Base-by-base conservation (phyloP, 352 stramenopile genomes). In the Blastocystis sp. region DNA sequence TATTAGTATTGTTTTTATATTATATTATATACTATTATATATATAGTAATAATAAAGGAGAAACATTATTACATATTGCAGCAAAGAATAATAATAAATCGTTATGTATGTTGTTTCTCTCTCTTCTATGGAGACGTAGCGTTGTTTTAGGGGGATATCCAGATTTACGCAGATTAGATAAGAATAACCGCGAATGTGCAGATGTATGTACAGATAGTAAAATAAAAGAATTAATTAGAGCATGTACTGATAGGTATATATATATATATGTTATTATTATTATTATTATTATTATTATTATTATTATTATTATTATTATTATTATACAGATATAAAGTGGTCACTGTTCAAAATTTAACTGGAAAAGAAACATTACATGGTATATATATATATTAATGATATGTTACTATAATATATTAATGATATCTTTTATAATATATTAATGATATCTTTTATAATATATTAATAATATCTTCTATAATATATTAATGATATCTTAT, bases 81-180 rank as follows among this genome's bases (percentile, higher is more conserved):
- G 52, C 39, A 10, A 16, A 7, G 37, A n/a, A n/a, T n/a, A 42
- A 42, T 27, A n/a, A 46, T n/a, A n/a, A 31, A 16, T 18, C 36
- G 11, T 41, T 62, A 9, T 39, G 39, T 18, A 62, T 62, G 52
- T 10, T 62, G 13, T 30, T 62, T 27, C 52, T 62, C 2, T 62
- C 52, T 1, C 37, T 62, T 16, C 37, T 62, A 13, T 62, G 52
- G 52, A 18, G 52, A 7, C 36, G 41, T 18, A 37, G 39, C 10
- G 40, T 62, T 1, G 27, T 62, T n/a, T 45, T 62, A 10, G 48
- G 39, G 16, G 52, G 52, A 18, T 62, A 62, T 19, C 52, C 52
- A 7, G 52, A 62, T 27, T 62, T 62, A 30, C 48, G 48, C 39
- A 39, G 54, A 4, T 39, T 62, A 27, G 54, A 62, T 27, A 31